Evolutionary conservation across 495 filamentous ascomycete species (phyloP).

Genomic region (Penicillium coffeae): DNA sequence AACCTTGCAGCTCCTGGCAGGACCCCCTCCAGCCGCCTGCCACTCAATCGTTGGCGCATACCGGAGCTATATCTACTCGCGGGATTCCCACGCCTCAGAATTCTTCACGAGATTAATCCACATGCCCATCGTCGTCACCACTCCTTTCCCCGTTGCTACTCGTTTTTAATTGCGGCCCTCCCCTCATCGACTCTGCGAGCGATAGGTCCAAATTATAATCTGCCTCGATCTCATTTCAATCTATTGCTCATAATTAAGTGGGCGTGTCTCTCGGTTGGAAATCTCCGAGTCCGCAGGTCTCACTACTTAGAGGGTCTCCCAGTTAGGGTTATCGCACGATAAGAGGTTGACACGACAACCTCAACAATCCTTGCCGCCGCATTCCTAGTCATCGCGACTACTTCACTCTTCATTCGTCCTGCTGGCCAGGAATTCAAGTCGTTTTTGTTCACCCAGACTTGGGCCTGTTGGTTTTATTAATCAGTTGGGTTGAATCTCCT

Average conservation of each 20-base stretch:
- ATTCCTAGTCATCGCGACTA: conserved; percentile 24
- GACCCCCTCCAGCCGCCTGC: conserved; percentile 9
- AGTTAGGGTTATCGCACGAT: conserved; percentile 35
- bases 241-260: conserved; percentile 19
- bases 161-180: conserved; percentile 10
- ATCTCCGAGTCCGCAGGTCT: background rate
- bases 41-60: conserved; percentile 19
- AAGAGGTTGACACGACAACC: conserved; percentile 48
- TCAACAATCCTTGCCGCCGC: conserved; percentile 42
- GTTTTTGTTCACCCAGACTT: background rate
- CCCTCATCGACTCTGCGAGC: background rate
- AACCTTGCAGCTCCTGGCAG: conserved; percentile 18
- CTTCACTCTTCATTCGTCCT: conserved; percentile 23
- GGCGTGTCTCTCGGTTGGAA: conserved; percentile 16
- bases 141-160: conserved; percentile 7
- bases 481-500: background rate
- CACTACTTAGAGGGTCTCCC: conserved; percentile 8
- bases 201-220: background rate
- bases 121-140: conserved; percentile 33
- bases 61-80: conserved; percentile 31
- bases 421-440: conserved; percentile 21
- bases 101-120: conserved; percentile 39
- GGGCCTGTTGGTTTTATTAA: background rate
- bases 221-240: conserved; percentile 1
- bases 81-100: conserved; percentile 21